Evolutionary conservation across 768 basidiomycete species (phyloP).

Genomic region (Pisolithus microcarpus): DNA sequence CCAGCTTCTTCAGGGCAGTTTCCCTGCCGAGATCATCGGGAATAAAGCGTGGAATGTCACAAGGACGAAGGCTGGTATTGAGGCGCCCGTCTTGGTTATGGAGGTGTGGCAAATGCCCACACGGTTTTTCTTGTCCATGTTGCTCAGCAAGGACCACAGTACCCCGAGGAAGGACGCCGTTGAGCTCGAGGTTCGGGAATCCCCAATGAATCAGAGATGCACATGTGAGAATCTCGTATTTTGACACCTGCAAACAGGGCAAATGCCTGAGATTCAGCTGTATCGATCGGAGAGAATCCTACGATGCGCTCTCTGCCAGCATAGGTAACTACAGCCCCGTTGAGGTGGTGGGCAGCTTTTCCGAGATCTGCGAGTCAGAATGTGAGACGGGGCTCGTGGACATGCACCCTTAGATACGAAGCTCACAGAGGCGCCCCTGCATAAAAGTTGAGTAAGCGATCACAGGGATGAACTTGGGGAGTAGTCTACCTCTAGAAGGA

Average conservation of each 20-base stretch:
- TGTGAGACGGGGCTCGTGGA: background rate
- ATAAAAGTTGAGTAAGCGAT: background rate
- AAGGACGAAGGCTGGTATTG: conserved; percentile 21
- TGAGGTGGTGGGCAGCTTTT: conserved; percentile 25
- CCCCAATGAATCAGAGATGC: conserved; percentile 29
- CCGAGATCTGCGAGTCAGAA: conserved; percentile 23
- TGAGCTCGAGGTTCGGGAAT: conserved; percentile 11
- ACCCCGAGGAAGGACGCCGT: conserved; percentile 16
- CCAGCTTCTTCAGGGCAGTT: conserved; percentile 14
- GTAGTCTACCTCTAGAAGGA: conserved; percentile 17
- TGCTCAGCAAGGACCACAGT: conserved; percentile 25
- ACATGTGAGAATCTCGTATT: conserved; percentile 31
- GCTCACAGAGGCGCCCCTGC: conserved; percentile 24
- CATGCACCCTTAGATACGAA: background rate
- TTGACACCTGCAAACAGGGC: conserved; percentile 15
- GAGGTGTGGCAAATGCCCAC: background rate
- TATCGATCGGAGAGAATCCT: background rate
- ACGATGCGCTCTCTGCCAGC: conserved; percentile 30
- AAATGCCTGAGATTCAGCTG: background rate
- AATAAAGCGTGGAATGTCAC: conserved; percentile 23
- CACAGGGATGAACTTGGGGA: too few species aligned
- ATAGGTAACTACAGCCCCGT: conserved; percentile 27
- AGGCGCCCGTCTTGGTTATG: conserved; percentile 12
- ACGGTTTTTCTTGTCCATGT: conserved; percentile 10
- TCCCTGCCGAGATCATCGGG: conserved; percentile 17